Evolutionary conservation across 805 yeast species (phyloP).

Genomic region (Clavispora phyllophila): DNA sequence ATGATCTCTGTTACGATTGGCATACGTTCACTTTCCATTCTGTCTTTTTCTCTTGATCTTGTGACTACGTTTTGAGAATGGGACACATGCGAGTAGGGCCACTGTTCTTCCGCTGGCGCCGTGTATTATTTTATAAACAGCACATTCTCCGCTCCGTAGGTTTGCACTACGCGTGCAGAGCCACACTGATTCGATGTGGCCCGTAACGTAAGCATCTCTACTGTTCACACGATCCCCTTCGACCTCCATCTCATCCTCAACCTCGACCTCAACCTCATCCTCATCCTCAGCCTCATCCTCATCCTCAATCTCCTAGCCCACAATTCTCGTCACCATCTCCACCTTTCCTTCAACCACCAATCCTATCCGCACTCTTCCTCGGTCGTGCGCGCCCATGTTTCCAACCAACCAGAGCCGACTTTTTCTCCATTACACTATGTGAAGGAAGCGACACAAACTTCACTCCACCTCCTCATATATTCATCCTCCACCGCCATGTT

Average conservation of each 20-base stretch:
- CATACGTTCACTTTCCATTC: not conserved
- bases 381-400: slow-evolving; percentile 6
- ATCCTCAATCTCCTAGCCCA: too few relatives aligned
- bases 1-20: slow-evolving; percentile 27
- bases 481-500: slow-evolving; percentile 17
- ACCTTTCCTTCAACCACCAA: not conserved
- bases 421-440: slow-evolving; percentile 11
- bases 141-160: not conserved
- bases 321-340: not conserved
- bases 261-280: too few relatives aligned
- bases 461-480: not conserved
- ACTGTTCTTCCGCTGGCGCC: not conserved
- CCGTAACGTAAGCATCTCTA: too few relatives aligned
- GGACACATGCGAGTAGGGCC: not conserved
- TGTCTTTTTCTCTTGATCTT: not conserved
- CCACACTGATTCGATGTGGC: too few relatives aligned
- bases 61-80: not conserved
- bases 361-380: not conserved
- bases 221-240: too few relatives aligned
- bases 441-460: slow-evolving; percentile 7
- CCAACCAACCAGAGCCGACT: slow-evolving; percentile 18
- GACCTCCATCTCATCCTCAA: too few relatives aligned
- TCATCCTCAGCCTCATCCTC: too few relatives aligned
- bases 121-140: not conserved
- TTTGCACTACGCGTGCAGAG: too few relatives aligned